Evolutionary conservation across 2,329 filamentous ascomycete genomes (phyloP).

Genomic region (Beauveria scarabaeidicola): DNA sequence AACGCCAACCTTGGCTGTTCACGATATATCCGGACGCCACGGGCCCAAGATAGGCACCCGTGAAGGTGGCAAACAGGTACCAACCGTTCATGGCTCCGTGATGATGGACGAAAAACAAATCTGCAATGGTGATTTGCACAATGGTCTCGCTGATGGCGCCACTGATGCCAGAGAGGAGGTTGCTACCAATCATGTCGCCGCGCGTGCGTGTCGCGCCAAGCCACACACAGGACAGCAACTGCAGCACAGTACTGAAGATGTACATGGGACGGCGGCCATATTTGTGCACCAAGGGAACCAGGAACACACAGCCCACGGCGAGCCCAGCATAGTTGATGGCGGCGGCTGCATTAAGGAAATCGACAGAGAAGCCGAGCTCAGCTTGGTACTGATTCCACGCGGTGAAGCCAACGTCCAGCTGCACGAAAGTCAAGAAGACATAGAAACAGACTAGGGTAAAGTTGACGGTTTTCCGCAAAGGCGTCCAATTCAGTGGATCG

Average conservation of each 20-base stretch:
- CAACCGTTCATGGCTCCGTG: slow-evolving; percentile 36
- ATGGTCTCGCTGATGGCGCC: slow-evolving; percentile 31
- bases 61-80: slow-evolving; percentile 28
- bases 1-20: slow-evolving; percentile 20
- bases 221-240: slow-evolving; percentile 31
- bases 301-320: slow-evolving; percentile 15
- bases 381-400: slow-evolving; percentile 6
- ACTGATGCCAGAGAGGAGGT: slow-evolving; percentile 27
- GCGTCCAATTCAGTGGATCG: slow-evolving; percentile 58
- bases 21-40: slow-evolving; percentile 22
- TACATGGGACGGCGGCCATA: slow-evolving; percentile 19
- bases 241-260: slow-evolving; percentile 28
- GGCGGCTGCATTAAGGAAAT: slow-evolving; percentile 10
- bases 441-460: slow-evolving; percentile 30
- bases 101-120: slow-evolving; percentile 26
- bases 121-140: slow-evolving; percentile 29
- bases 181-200: slow-evolving; percentile 34
- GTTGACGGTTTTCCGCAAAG: slow-evolving; percentile 15
- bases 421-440: slow-evolving; percentile 22
- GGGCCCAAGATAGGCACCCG: slow-evolving; percentile 22
- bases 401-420: slow-evolving; percentile 9
- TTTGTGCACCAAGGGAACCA: slow-evolving; percentile 18
- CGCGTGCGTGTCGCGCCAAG: slow-evolving; percentile 28
- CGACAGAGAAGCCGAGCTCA: slow-evolving; percentile 2
- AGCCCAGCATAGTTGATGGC: slow-evolving; percentile 13